Percentiles rank a stretch among this genome's conserved stretches.
Conservation (phyloP, 2,329 filamentous ascomycete genomes). For the Dichotomopilus funicola region DNA sequence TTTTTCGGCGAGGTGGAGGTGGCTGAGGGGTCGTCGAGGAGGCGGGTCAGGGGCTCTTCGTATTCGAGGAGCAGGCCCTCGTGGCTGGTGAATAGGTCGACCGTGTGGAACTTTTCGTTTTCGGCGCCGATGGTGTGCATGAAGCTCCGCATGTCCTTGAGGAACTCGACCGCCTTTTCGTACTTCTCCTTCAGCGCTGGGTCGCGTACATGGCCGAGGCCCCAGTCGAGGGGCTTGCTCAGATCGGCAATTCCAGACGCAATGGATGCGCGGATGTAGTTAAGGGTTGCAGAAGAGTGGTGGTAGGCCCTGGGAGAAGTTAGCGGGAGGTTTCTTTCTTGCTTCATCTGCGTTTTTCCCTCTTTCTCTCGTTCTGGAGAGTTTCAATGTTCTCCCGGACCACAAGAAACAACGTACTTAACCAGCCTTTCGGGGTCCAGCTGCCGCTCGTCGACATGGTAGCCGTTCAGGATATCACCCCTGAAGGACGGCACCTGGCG, state of each 20-base stretch:
- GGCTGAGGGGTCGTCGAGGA: conserved; percentile 46
- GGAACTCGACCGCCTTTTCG: conserved; percentile 72
- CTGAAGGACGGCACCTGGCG: conserved; percentile 82
- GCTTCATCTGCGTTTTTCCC: too few relatives aligned
- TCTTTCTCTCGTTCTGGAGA: not conserved
- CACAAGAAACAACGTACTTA: conserved; percentile 38
- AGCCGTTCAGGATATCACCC: conserved; percentile 93
- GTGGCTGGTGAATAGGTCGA: conserved; percentile 92
- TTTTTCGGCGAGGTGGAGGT: conserved; percentile 40
- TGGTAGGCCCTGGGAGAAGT: conserved; percentile 66
- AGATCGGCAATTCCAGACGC: conserved; percentile 87
- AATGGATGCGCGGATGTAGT: conserved; percentile 81
- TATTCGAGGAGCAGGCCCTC: conserved; percentile 93
- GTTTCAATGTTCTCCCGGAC: not conserved
- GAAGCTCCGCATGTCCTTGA: conserved; percentile 88
- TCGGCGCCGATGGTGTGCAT: conserved; percentile 89
- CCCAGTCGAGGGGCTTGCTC: conserved; percentile 91
- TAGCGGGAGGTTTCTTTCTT: too few relatives aligned
- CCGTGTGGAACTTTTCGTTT: conserved; percentile 75
- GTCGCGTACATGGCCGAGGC: conserved; percentile 82
- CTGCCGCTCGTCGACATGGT: conserved; percentile 63
- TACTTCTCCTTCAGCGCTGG: conserved; percentile 81
- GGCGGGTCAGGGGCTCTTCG: conserved; percentile 78
- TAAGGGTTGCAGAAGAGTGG: conserved; percentile 88
- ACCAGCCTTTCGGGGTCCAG: conserved; percentile 82